These are phyloP conservation scores for Diplodia intermedia DNA, from an alignment of 2,329 filamentous ascomycete genomes.

Conservation along the genomic window DNA sequence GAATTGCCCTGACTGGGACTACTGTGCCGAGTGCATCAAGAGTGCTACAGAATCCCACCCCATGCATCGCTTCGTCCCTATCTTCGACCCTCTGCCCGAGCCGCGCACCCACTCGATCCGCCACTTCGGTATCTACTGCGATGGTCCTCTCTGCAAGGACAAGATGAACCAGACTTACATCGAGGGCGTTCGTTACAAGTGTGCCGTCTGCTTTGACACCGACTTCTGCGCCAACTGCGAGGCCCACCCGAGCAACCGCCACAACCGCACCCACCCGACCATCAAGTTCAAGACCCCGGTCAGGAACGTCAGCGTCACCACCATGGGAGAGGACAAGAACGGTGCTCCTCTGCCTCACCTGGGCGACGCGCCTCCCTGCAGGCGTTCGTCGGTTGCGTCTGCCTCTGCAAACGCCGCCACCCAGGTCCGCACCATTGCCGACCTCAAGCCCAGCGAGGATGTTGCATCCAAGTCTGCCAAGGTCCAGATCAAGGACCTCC, in stretches of 20 bases:
- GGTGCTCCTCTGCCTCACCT: conserved; percentile 71
- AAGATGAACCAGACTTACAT: conserved; percentile 68
- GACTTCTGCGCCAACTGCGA: conserved; percentile 97
- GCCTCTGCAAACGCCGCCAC: conserved; percentile 61
- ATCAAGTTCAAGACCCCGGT: conserved; percentile 97
- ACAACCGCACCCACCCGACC: conserved; percentile 95
- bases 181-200: conserved; percentile 91
- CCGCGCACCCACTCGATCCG: conserved; percentile 57
- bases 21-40: conserved; percentile 77
- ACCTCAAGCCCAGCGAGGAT: conserved; percentile 64
- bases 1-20: conserved; percentile 97
- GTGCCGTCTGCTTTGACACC: conserved; percentile 90
- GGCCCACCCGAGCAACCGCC: conserved; percentile 79
- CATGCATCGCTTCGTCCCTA: conserved; percentile 83
- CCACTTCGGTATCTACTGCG: conserved; percentile 90
- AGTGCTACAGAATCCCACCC: conserved; percentile 74
- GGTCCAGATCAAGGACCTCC: conserved; percentile 50
- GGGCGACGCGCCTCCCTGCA: conserved; percentile 66
- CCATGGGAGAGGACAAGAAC: conserved; percentile 76
- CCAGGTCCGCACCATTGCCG: conserved; percentile 68
- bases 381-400: conserved; percentile 60
- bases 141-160: conserved; percentile 83
- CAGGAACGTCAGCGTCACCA: conserved; percentile 84
- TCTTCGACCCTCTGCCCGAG: conserved; percentile 75
- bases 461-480: conserved; percentile 48